Evolutionary conservation across 1,284 basidiomycete genomes (phyloP), one percentile per base, ranked within the genome.

Genomic region (Malassezia slooffiae): DNA sequence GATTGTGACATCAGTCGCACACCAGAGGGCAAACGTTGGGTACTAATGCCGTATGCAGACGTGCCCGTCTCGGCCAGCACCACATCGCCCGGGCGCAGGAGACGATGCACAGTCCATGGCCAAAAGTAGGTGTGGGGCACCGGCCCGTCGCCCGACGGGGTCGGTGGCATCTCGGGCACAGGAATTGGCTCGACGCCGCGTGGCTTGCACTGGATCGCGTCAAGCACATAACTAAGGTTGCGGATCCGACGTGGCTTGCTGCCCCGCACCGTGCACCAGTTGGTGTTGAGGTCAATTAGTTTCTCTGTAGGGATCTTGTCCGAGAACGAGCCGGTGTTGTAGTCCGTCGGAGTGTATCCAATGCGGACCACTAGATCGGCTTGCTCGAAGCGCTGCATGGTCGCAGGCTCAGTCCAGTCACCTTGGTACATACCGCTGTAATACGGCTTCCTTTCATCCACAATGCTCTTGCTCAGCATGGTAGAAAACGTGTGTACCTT

Each of bases 311-410:
- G 42, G 28, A 23, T 59, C 15, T 46, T 38, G 38, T 45, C 53
- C 40, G 35, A 38, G 37, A 60, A 86, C 70, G 81, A 81, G 34
- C 83, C 86, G 13, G 82, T 83, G 68, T 96, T 95, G 75, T 90
- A 93, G 70, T 96, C 91, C 47, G 77, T 81, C 72, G 80, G 80
- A 37, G 93, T 72, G 1, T 75, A 73, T 16, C 90, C 90, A 48
- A 93, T 74, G 28, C 82, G 84, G 23, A 96, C 72, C 46, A 90
- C 80, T 38, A 95, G 75, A 61, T 86, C 87, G 9, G 87, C 80
- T 2, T 70, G 73, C 71, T 95, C 87, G 26, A 93, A 80, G 49
- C 78, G 79, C 41, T 83, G 76, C 67, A 80, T 80, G 55, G n/a
- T n/a, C n/a, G n/a, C n/a, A n/a, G n/a, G n/a, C n/a, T n/a, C n/a